Base-by-base conservation (phyloP, 352 stramenopile genomes). In the Pythium monospermum region DNA sequence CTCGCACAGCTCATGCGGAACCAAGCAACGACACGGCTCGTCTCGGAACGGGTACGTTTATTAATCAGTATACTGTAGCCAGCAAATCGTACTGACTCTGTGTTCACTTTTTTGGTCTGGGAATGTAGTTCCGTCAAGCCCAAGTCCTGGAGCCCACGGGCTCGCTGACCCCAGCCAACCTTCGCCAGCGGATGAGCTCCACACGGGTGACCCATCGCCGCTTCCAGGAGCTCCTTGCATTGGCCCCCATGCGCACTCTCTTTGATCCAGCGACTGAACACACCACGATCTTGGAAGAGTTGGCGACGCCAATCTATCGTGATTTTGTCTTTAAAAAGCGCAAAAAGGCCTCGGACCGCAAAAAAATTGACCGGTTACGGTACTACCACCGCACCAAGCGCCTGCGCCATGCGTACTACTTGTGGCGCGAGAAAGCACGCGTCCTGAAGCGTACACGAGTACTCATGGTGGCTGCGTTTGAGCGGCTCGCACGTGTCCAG, bases 271-370 rank as follows among this genome's bases (percentile, higher is more conserved):
- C 54, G 22, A 66, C 68, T 0, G 60, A 60, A 10, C 62, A 85
- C 52, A 88, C 81, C 3, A 75, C 49, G 12, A 51, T 68, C 19
- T 39, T 87, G 0, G 71, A 89, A 37, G 77, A 89, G 25, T 61
- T 89, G 50, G 70, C 65, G 32, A 69, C 64, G 28, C 57, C 66
- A 4, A 32, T 83, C 10, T 85, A 86, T 40, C 72, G 73, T n/a
- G 47, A 77, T 3, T 66, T 68, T 28, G 69, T 83, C 4, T 83
- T 72, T 31, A 55, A 55, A 18, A 28, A 53, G 13, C 73, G 77
- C 35, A 79, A 80, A 28, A 66, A 63, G 3, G 64, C 80, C n/a
- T 59, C 76, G 53, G 68, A 78, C 43, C 52, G 60, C 16, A 71
- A 73, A 15, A 69, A 77, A 16, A 66, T 87, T 26, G 63, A 76